Evolutionary conservation across 352 stramenopile genomes (phyloP), one percentile per base, ranked within the genome.

Genomic region (Nothophytophthora sp.): DNA sequence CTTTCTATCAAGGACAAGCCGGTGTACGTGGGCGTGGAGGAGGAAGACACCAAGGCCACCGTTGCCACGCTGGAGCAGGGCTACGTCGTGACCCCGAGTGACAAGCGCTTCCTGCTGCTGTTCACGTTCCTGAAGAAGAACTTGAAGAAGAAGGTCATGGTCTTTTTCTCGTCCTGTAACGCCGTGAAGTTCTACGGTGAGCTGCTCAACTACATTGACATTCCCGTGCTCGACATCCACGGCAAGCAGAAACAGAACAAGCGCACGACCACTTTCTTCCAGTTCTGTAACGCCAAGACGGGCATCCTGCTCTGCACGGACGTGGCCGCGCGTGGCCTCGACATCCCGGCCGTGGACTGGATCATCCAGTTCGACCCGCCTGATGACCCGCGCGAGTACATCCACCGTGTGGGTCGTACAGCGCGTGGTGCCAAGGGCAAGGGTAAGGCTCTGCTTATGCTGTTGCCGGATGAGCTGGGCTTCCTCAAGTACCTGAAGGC

Each of bases 121-220:
- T 99, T 99, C 60, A 99, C 97, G 9, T 99, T 99, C 73, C 69
- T 99, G 22, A 99, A 99, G 67, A 99, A 98, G 76, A 99, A 99
- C 79, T 77, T 97, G 49, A 98, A 99, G 63, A 99, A 99, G 65
- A 99, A 99, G 67, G 96, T 99, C 44, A 99, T 99, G 96, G 95
- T 97, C 41, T 95, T 96, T 54, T 95, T 96, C 38, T 93, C 79
- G 49, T 91, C 81, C 4, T 96, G 86, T 51, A 98, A 95, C 55
- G 96, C 90, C 15, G 98, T 99, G 44, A 99, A 99, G 67, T 99
- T 98, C 60, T 98, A 99, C 77, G 81, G 94, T 15, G 97, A 99
- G 69, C 81, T 99, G 56, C 81, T 99, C 7, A 99, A 99, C 73
- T 99, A 99, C 76, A 99, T 99, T 56, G 97, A 99, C 69, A 93